Evolutionary conservation across 768 basidiomycete species (phyloP), one percentile per base, ranked within the genome.

Genomic region (Hortiboletus campestris): DNA sequence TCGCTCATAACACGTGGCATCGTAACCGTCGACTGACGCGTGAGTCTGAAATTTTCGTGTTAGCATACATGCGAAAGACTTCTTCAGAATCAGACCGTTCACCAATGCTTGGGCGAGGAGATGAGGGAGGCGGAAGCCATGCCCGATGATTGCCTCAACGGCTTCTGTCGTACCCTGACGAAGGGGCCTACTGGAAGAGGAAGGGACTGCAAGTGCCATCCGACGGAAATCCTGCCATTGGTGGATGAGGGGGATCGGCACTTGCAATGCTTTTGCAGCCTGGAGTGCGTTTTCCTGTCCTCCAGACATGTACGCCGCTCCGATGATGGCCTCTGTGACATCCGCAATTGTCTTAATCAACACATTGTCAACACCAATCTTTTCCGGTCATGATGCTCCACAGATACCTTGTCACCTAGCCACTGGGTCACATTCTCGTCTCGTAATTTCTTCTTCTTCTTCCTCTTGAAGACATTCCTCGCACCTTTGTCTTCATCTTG

Each of bases 251-350:
- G 80, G 78, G n/a, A 91, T 73, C 1, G 85, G 83, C 36, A 94
- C 72, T 49, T 81, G 78, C 63, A 94, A 73, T 22, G 78, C 78
- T 65, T 88, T 89, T 41, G 81, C 78, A 22, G 78, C 82, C 56
- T 78, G 78, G 44, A 91, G 78, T 7, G 86, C 91, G 19, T 72
- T 69, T 49, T 89, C 86, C 46, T 78, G 76, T 49, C 90, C 91
- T 12, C 87, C 86, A 22, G 86, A 83, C 43, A 89, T 75, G 66
- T 85, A 92, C 6, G 88, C 89, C 17, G 91, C 91, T 34, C 87
- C 92, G 28, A 93, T 84, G 56, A 94, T 83, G 4, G 92, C 89
- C 71, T 94, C 92, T 10, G 83, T 81, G 41, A 92, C 88, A 71
- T 94, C 92, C 46, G 92, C 91, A 29, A 92, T 77, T 20, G 84